These are phyloP conservation scores for Fusarium nurragi DNA, from an alignment of 2,329 filamentous ascomycete genomes.

Conservation along the genomic window DNA sequence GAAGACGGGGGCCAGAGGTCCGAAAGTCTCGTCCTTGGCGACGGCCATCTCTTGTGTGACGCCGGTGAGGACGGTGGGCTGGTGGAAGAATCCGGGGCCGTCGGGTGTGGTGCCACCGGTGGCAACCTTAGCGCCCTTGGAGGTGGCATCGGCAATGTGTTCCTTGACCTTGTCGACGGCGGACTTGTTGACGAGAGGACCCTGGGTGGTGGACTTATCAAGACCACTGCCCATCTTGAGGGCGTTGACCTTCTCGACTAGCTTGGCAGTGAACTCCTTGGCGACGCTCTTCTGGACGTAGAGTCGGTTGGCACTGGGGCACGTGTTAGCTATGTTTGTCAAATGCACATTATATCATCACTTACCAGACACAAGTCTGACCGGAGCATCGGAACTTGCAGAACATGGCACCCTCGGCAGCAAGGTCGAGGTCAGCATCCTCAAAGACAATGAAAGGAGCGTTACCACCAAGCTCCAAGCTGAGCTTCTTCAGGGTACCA, in stretches of 20 bases:
- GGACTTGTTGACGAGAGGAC: constrained; percentile 68
- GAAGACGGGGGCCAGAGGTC: constrained; percentile 44
- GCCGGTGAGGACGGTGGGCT: constrained; percentile 75
- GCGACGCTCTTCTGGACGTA: constrained; percentile 49
- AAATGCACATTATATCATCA: background rate
- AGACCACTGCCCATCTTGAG: constrained; percentile 45
- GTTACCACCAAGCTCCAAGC: constrained; percentile 77
- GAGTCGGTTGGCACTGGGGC: constrained; percentile 49
- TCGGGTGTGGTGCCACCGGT: constrained; percentile 70
- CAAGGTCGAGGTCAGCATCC: constrained; percentile 71
- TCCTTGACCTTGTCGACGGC: constrained; percentile 69
- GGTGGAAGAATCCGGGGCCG: constrained; percentile 71
- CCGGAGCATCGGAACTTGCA: constrained; percentile 56
- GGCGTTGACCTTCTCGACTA: constrained; percentile 45
- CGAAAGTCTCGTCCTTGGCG: constrained; percentile 48
- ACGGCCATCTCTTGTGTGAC: constrained; percentile 46
- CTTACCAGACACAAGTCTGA: constrained; percentile 69
- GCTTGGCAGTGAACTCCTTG: constrained; percentile 44
- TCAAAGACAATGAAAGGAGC: constrained; percentile 72
- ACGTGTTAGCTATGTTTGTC: background rate
- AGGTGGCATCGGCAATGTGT: constrained; percentile 69
- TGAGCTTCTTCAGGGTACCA: constrained; percentile 71
- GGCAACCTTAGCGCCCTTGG: constrained; percentile 67
- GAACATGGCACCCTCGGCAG: constrained; percentile 64
- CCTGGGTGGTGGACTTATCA: constrained; percentile 42